phyloP scores from a whole-genome alignment of 2,329 filamentous ascomycete genomes.

The Fusarium sp. region DNA sequence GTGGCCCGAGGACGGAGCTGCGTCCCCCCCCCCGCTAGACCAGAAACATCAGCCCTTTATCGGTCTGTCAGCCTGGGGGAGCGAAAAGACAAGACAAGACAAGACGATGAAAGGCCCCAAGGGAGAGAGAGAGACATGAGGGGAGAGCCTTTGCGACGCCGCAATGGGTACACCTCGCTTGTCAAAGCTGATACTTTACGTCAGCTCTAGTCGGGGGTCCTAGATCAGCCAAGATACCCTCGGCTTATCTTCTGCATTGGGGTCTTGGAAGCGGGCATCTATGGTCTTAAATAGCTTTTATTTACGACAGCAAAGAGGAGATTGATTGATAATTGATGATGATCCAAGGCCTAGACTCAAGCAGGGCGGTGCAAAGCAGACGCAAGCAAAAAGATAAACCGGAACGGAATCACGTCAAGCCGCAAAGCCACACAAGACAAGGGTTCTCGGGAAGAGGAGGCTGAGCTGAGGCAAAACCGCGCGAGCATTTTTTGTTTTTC shows the following conservation, averaged over 20 bases:
- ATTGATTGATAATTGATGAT: neutral
- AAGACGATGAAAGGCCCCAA: neutral
- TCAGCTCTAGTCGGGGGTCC: neutral
- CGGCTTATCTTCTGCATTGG: neutral
- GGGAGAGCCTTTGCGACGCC: neutral
- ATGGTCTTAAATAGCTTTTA: neutral
- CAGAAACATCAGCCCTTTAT: neutral
- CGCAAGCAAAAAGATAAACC: neutral
- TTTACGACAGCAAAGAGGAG: neutral
- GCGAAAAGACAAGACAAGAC: neutral
- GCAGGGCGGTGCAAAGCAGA: conserved; percentile 10
- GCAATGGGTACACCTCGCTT: neutral
- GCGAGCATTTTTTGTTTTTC: conserved; percentile 15
- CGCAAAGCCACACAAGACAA: conserved; percentile 2
- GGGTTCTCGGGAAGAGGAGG: conserved; percentile 13
- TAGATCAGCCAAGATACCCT: neutral
- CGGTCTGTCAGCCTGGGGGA: neutral
- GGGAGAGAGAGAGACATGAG: neutral
- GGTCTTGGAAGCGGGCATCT: neutral
- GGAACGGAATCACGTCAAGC: conserved; percentile 21
- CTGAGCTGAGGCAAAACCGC: conserved; percentile 39
- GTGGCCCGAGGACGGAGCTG: neutral
- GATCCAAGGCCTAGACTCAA: neutral
- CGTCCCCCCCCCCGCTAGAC: neutral
- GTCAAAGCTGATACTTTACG: neutral